Base-by-base conservation (phyloP, 441 rosid species). In the Mallotus japonicus region DNA sequence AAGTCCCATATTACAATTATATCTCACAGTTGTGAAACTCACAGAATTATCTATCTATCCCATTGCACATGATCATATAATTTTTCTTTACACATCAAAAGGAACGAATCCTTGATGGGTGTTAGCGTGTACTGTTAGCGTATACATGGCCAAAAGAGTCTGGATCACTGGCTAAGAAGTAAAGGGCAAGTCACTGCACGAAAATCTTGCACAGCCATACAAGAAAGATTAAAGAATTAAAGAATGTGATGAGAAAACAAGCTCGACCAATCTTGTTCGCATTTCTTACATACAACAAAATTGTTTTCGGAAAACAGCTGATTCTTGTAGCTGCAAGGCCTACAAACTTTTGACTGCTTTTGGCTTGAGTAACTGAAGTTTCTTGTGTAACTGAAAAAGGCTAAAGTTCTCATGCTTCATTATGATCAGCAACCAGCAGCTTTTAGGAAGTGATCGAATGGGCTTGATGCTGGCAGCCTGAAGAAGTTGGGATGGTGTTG, bases 371-470 rank as follows among this genome's bases (percentile, higher is more conserved):
- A 60, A 2, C 4, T 37, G 6, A 54, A 17, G 19, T 62, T 66
- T 76, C 47, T 60, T 56, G 28, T 40, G 71, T 15, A n/a, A 53
- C 10, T 17, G n/a, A 24, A 12, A 44, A 14, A 69, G 59, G 63
- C 60, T 10, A 37, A 4, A 5, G 22, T 34, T 68, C 46, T 67
- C 63, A 32, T 8, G 20, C 62, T 53, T 61, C 32, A 42, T 15
- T 65, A 53, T 34, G 73, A 77, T 92, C 88, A 95, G 82, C 96
- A 91, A 16, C 97, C 98, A 47, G 99, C 98, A 64, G 99, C 98
- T 89, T 92, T 95, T 68, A 95, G 86, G 70, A 95, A 91, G 79
- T 89, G 86, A 75, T 93, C 98, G 6, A 81, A 95, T 46, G 99
- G 98, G 81, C 90, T 87, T 46, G 97, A 85, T 15, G 95, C 90